Percentiles rank a stretch among this genome's conserved stretches.
Evolutionary conservation across 1,284 basidiomycete species (phyloP).

Genomic region (Moesziomyces sp.): DNA sequence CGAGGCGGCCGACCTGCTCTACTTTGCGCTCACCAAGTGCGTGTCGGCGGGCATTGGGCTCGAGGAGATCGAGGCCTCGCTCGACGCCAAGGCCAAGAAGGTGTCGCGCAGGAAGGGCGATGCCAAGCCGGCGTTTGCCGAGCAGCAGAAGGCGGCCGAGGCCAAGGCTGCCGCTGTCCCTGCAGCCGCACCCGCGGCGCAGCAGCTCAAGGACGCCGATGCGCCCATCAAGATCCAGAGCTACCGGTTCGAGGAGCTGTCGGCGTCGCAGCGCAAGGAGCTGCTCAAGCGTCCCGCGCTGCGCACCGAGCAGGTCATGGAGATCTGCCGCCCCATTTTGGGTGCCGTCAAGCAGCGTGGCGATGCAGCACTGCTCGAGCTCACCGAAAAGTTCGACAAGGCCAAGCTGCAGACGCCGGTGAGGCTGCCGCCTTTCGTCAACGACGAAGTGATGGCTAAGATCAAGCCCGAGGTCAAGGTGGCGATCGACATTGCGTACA

Average conservation of each 20-base stretch:
- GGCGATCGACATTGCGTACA: conserved; percentile 92
- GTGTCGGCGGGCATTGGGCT: conserved; percentile 84
- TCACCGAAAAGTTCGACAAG: conserved; percentile 94
- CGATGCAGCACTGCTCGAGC: conserved; percentile 85
- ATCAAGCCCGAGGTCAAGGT: conserved; percentile 72
- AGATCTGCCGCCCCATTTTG: conserved; percentile 93
- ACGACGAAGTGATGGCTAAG: conserved; percentile 70
- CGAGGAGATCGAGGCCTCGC: conserved; percentile 83
- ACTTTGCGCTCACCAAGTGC: conserved; percentile 91
- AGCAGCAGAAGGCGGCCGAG: conserved; percentile 64
- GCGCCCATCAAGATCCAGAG: conserved; percentile 70
- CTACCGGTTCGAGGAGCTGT: conserved; percentile 66
- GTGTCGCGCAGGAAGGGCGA: conserved; percentile 89
- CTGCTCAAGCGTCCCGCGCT: conserved; percentile 91
- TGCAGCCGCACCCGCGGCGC: conserved; percentile 19
- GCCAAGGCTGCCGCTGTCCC: conserved; percentile 30
- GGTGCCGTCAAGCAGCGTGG: conserved; percentile 84
- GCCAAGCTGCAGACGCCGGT: conserved; percentile 74
- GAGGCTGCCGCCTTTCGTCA: conserved; percentile 62
- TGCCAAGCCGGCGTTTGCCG: conserved; percentile 86
- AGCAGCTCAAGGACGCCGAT: conserved; percentile 59
- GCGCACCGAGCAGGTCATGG: conserved; percentile 92
- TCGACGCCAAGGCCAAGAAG: conserved; percentile 88
- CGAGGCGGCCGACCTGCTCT: conserved; percentile 94
- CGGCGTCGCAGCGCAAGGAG: conserved; percentile 74